phyloP scores from a whole-genome alignment of 371 early-diverging fungal genomes.

The Coemansia sp. region DNA sequence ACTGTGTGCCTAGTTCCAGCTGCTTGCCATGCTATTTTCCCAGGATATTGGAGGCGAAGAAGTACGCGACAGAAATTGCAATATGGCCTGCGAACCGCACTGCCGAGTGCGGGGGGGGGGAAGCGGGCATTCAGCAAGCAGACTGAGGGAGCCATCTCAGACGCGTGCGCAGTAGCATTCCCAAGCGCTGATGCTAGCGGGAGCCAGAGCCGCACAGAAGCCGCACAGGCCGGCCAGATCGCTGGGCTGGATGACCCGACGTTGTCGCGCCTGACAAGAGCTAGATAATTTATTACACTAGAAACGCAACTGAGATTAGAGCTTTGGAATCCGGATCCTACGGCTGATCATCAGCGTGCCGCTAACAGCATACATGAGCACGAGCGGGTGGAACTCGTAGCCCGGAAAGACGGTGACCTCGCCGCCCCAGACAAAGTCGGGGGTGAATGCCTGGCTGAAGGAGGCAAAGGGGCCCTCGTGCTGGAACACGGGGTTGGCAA shows the following conservation, averaged over 20 bases:
- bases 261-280: not conserved
- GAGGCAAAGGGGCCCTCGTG: slow-evolving; percentile 55
- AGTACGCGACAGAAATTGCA: not conserved
- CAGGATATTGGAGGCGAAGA: not conserved
- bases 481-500: slow-evolving; percentile 53
- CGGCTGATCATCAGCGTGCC: slow-evolving; percentile 79
- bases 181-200: too few relatives aligned
- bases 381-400: slow-evolving; percentile 74
- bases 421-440: slow-evolving; percentile 52
- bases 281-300: not conserved
- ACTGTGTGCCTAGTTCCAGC: not conserved
- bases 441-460: slow-evolving; percentile 55
- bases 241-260: too few relatives aligned
- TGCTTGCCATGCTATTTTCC: slow-evolving; percentile 5
- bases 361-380: slow-evolving; percentile 71
- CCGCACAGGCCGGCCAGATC: too few relatives aligned
- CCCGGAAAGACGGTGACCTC: slow-evolving; percentile 51
- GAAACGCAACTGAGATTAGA: slow-evolving; percentile 14
- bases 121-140: too few relatives aligned
- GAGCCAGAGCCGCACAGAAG: too few relatives aligned
- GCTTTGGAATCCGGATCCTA: slow-evolving; percentile 57
- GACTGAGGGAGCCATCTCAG: not conserved
- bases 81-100: slow-evolving; percentile 3
- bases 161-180: not conserved
- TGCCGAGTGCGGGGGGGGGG: too few relatives aligned